A percentile compares a stretch with the other conserved stretches of the same genome.
phyloP scores from a whole-genome alignment of 768 basidiomycete species.

The Amanita muscaria region DNA sequence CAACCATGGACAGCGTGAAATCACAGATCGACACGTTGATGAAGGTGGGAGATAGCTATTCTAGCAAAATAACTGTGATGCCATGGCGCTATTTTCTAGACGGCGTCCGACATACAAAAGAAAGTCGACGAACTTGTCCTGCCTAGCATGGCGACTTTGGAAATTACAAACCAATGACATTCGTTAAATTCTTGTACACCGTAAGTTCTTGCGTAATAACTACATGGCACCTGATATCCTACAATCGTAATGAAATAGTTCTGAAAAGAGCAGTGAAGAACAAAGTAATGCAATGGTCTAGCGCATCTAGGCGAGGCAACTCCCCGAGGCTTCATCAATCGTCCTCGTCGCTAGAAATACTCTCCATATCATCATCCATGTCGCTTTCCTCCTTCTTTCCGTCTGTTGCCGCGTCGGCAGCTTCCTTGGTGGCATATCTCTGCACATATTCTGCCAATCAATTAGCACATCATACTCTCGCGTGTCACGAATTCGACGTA shows the following conservation, averaged over 20 bases:
- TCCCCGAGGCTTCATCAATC: conserved; percentile 25
- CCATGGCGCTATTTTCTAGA: conserved; percentile 37
- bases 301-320: background rate
- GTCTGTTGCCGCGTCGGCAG: conserved; percentile 64
- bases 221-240: conserved; percentile 15
- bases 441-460: conserved; percentile 81
- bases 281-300: background rate
- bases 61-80: conserved; percentile 1
- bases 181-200: background rate
- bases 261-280: background rate
- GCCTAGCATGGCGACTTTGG: conserved; percentile 26
- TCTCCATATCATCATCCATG: conserved; percentile 82
- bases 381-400: conserved; percentile 59
- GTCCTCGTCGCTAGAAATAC: conserved; percentile 75
- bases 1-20: conserved; percentile 72
- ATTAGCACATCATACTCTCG: background rate
- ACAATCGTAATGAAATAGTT: conserved; percentile 9
- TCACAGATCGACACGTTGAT: conserved; percentile 66
- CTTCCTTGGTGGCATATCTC: conserved; percentile 86
- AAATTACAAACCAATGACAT: conserved; percentile 5
- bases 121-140: conserved; percentile 63
- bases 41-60: conserved; percentile 38
- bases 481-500: background rate
- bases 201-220: conserved; percentile 10
- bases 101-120: conserved; percentile 65